Percentiles rank a stretch among this genome's conserved stretches.
Conservation (phyloP, 176 grass and related monocot species). For the Musa acuminata region DNA sequence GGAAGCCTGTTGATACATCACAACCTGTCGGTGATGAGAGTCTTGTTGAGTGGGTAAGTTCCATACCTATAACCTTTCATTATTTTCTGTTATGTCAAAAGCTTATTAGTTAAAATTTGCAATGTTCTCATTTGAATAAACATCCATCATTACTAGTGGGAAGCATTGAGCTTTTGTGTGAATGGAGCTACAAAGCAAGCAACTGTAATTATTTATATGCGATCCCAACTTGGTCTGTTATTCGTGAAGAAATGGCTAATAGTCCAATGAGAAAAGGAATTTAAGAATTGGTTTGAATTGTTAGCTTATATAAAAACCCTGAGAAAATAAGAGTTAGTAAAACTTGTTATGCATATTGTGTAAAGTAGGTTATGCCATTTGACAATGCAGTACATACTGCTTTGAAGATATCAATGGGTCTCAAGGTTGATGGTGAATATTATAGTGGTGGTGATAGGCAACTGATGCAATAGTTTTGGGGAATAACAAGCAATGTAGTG, state of each 20-base stretch:
- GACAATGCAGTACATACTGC: no score
- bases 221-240: neutral
- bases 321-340: neutral
- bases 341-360: neutral
- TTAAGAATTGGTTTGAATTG: neutral
- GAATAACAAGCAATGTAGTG: no score
- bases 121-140: no score
- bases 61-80: neutral
- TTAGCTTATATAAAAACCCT: neutral
- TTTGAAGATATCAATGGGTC: no score
- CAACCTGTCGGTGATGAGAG: slow-evolving; percentile 96
- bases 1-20: slow-evolving; percentile 95
- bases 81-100: neutral
- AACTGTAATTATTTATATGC: neutral
- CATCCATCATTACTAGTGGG: no score
- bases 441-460: no score
- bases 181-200: neutral
- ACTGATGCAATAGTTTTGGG: no score
- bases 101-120: no score
- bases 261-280: neutral
- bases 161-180: no score
- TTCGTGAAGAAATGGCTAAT: neutral
- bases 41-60: slow-evolving; percentile 93
- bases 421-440: no score
- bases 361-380: no score